phyloP scores from a whole-genome alignment of 2,329 filamentous ascomycete species.

The Botryosphaeria dothidea region DNA sequence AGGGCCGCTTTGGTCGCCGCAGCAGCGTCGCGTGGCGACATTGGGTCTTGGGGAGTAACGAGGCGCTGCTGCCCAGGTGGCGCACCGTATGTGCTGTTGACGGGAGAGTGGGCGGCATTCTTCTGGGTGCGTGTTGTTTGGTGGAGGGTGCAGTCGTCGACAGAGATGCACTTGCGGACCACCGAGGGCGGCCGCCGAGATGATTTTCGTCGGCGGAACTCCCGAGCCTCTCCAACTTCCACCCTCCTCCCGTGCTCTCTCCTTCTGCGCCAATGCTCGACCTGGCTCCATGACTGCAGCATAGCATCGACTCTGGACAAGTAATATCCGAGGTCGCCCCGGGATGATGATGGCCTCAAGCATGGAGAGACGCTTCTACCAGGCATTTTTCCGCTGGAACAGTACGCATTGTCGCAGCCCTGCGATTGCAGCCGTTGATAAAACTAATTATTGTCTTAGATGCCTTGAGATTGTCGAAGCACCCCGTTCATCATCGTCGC shows the following conservation, averaged over 20 bases:
- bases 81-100: conserved; percentile 26
- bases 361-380: conserved; percentile 43
- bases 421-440: neutral
- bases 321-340: neutral
- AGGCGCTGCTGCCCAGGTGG: conserved; percentile 30
- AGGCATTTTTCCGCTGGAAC: conserved; percentile 47
- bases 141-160: conserved; percentile 8
- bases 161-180: neutral
- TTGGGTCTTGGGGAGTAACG: conserved; percentile 45
- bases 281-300: neutral
- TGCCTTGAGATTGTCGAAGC: neutral
- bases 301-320: neutral
- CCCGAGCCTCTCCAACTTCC: neutral
- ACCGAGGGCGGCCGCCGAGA: neutral
- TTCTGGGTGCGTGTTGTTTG: conserved; percentile 16
- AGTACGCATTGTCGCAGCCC: neutral
- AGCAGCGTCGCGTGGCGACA: conserved; percentile 82
- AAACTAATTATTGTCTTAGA: neutral
- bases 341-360: neutral
- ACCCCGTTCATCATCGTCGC: neutral
- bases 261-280: neutral
- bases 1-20: conserved; percentile 84
- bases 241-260: neutral
- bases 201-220: conserved; percentile 19
- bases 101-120: conserved; percentile 34